A percentile compares a stretch with the other conserved stretches of the same genome.
Evolutionary conservation across 2,329 filamentous ascomycete genomes (phyloP).

Genomic region (Aspergillus sp.): DNA sequence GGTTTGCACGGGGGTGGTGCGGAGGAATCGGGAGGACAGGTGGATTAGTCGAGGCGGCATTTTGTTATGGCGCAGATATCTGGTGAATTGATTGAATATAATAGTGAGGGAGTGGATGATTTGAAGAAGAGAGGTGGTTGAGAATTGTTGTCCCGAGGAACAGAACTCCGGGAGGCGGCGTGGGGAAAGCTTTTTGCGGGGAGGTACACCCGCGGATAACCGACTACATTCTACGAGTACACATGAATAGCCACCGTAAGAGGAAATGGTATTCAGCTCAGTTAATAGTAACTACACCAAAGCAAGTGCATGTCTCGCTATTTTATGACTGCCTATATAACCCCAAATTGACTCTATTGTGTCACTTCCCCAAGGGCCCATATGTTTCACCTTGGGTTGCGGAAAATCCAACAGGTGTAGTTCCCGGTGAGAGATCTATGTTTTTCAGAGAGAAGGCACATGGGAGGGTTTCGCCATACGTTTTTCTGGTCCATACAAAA

Average conservation of each 20-base stretch:
- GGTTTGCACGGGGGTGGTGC: conserved; percentile 12
- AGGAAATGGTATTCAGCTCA: too few relatives aligned
- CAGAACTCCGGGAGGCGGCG: conserved; percentile 9
- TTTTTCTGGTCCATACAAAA: not conserved
- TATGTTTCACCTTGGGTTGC: not conserved
- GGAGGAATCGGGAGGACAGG: conserved; percentile 16
- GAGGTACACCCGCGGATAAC: conserved; percentile 12
- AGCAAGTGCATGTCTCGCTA: too few relatives aligned
- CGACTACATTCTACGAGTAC: conserved; percentile 1
- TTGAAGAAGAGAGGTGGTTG: conserved; percentile 4
- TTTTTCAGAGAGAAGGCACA: not conserved
- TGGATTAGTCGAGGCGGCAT: conserved; percentile 29
- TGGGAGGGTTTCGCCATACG: not conserved
- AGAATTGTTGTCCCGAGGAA: not conserved
- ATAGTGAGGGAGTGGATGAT: not conserved
- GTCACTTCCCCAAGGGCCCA: not conserved
- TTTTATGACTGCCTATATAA: not conserved
- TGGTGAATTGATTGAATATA: conserved; percentile 1
- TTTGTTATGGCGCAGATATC: conserved; percentile 2
- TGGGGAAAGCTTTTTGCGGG: conserved; percentile 17
- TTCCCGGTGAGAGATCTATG: not conserved
- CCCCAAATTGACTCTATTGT: not conserved
- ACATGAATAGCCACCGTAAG: too few relatives aligned
- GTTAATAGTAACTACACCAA: too few relatives aligned
- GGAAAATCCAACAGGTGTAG: not conserved